These are phyloP conservation scores for Hypholoma fasciculare DNA, from an alignment of 768 basidiomycete genomes.

Conservation along the genomic window DNA sequence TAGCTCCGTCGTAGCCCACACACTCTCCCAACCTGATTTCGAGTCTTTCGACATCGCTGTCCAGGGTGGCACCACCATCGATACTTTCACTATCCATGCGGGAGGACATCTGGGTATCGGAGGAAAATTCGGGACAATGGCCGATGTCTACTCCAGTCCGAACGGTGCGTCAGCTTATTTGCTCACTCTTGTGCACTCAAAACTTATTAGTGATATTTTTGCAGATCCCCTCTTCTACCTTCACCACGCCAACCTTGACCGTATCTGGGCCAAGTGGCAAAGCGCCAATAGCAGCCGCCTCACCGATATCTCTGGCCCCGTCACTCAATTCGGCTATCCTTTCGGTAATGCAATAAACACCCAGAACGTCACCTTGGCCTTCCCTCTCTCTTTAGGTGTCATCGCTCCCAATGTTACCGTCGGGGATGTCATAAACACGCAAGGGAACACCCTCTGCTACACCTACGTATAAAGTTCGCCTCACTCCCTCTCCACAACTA, in stretches of 20 bases:
- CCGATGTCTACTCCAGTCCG: conserved; percentile 6
- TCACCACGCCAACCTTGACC: conserved; percentile 39
- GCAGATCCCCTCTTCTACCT: conserved; percentile 41
- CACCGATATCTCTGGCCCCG: conserved; percentile 23
- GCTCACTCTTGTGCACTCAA: not conserved
- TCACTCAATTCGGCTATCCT: conserved; percentile 16
- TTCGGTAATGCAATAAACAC: conserved; percentile 10
- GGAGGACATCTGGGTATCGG: conserved; percentile 7
- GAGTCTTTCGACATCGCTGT: not conserved
- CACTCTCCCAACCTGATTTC: conserved; percentile 2
- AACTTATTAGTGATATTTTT: not conserved
- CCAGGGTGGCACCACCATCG: not conserved
- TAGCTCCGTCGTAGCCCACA: not conserved
- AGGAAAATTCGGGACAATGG: conserved; percentile 3
- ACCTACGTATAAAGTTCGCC: conserved; percentile 11
- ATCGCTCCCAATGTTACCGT: conserved; percentile 20
- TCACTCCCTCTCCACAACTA: not conserved
- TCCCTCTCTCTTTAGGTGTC: conserved; percentile 18
- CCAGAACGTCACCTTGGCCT: conserved; percentile 23
- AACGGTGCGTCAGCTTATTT: not conserved
- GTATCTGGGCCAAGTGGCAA: conserved; percentile 42
- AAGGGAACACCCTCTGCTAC: conserved; percentile 18
- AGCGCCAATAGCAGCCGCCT: conserved; percentile 13
- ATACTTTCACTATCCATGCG: conserved; percentile 2
- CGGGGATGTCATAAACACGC: conserved; percentile 24